Percentiles rank a stretch among this genome's conserved stretches.
Conservation (phyloP, 176 grass and related monocot species). For the Dendrocalamus sinicus region DNA sequence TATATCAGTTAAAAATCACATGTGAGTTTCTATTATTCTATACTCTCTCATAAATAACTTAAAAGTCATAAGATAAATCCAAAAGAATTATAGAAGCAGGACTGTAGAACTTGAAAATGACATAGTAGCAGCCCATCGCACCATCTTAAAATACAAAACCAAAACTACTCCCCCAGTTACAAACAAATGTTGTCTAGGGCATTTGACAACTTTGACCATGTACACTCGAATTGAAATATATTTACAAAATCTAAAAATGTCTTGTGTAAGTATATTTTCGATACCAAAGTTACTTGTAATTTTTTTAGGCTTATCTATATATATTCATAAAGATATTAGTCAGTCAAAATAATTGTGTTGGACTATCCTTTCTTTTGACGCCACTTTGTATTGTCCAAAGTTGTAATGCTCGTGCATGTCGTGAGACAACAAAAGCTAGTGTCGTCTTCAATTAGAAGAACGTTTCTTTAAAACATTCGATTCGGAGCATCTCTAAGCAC, state of each 20-base stretch:
- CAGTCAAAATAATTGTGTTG: neutral
- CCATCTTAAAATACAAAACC: neutral
- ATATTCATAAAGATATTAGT: neutral
- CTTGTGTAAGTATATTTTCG: neutral
- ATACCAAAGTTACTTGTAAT: neutral
- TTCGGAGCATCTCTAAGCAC: constrained; percentile 20
- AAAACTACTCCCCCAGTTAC: neutral
- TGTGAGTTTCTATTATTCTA: no score
- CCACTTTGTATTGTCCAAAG: neutral
- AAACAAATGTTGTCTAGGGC: neutral
- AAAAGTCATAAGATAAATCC: no score
- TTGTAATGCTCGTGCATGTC: neutral
- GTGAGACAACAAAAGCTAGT: neutral
- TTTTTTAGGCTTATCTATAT: neutral
- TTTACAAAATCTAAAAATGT: neutral
- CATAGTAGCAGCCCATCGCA: neutral
- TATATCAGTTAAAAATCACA: no score
- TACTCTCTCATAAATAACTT: no score
- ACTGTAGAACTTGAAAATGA: neutral
- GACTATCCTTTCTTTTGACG: neutral
- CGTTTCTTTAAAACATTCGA: neutral
- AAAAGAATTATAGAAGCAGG: neutral
- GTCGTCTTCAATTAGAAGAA: constrained; percentile 5
- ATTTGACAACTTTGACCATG: neutral
- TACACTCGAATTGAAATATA: neutral